These are phyloP conservation scores for Zychaea mexicana DNA, from an alignment of 371 early-diverging fungal genomes.

Conservation along the genomic window DNA sequence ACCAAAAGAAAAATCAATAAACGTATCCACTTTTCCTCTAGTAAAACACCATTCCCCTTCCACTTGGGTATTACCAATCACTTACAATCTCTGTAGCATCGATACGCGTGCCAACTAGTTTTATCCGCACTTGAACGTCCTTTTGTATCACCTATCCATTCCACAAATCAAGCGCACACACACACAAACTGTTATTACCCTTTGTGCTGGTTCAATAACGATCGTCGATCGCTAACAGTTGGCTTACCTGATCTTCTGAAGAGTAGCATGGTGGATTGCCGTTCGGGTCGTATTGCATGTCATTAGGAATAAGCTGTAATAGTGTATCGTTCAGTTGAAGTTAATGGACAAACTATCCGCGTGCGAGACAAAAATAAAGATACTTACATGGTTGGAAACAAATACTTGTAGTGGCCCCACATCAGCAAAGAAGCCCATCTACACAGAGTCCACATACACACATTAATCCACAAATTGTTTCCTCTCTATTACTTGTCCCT, in stretches of 20 bases:
- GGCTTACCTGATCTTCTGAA: constrained; percentile 77
- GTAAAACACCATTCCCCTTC: background rate
- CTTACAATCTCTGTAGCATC: constrained; percentile 95
- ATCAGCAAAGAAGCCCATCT: constrained; percentile 97
- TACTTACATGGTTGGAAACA: constrained; percentile 87
- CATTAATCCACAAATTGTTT: background rate
- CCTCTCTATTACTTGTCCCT: background rate
- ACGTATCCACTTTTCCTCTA: no score
- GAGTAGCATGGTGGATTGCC: constrained; percentile 86
- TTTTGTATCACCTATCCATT: constrained; percentile 78
- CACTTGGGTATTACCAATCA: constrained; percentile 15
- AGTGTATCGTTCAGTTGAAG: background rate
- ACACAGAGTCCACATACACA: background rate
- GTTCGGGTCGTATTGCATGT: constrained; percentile 88
- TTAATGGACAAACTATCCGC: background rate
- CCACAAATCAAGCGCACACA: background rate
- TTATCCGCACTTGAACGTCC: constrained; percentile 86
- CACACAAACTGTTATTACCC: background rate
- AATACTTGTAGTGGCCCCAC: constrained; percentile 98
- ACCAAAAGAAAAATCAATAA: constrained; percentile 3
- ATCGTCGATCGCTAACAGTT: background rate
- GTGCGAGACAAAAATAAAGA: background rate
- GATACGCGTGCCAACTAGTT: constrained; percentile 93
- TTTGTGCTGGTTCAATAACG: no score
- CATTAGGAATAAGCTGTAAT: constrained; percentile 82